Percentiles rank a stretch among this genome's conserved stretches.
phyloP scores from a whole-genome alignment of 192 early-diverging fungal genomes.

The Coemansia furcata region DNA sequence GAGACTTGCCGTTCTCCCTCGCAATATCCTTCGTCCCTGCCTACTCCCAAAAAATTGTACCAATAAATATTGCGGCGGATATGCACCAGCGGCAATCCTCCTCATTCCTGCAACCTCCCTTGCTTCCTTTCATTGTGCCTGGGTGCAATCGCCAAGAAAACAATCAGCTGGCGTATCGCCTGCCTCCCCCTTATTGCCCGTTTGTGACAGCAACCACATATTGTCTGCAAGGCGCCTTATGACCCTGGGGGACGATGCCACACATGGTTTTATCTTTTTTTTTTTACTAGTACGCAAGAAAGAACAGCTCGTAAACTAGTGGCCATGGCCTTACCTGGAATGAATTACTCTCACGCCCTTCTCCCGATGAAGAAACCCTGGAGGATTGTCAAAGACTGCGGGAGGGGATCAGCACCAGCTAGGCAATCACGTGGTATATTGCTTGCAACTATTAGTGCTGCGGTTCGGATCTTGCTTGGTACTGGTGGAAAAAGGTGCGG shows the following conservation, averaged over 20 bases:
- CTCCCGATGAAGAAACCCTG: background rate
- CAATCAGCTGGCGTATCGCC: background rate
- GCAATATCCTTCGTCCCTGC: background rate
- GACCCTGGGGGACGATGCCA: background rate
- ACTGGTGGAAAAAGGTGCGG: conserved; percentile 2
- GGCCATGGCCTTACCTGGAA: background rate
- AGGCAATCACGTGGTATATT: background rate
- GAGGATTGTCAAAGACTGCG: background rate
- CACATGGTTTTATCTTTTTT: background rate
- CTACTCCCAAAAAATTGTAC: background rate
- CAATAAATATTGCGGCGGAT: background rate
- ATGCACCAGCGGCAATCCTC: background rate
- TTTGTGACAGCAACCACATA: background rate
- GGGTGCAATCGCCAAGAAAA: background rate
- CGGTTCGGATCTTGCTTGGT: background rate
- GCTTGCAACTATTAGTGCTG: background rate
- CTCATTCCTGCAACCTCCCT: background rate
- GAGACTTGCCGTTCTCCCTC: background rate
- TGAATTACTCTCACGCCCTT: background rate
- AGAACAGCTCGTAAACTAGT: background rate
- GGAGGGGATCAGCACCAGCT: background rate
- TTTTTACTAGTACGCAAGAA: background rate
- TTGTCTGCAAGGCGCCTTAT: background rate
- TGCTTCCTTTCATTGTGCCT: background rate
- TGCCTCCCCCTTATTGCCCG: background rate